These are phyloP conservation scores for Gardenia jasminoides DNA, from an alignment of 257 asterid genomes.

Conservation along the genomic window DNA sequence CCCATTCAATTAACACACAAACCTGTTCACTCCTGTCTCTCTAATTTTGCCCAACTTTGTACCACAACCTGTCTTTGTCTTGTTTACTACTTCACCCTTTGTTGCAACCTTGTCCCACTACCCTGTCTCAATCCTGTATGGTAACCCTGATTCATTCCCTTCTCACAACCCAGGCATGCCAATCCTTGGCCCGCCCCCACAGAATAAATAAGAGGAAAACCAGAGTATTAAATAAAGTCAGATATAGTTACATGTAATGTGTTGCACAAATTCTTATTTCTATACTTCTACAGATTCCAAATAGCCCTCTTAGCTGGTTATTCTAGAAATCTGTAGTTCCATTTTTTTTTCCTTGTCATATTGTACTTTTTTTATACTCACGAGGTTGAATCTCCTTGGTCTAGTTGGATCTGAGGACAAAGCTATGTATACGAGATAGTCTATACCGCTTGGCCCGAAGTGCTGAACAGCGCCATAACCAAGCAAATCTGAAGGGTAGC, in stretches of 20 bases:
- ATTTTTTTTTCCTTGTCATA: neutral
- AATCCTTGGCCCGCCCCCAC: neutral
- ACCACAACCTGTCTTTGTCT: neutral
- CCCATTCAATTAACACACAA: neutral
- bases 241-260: neutral
- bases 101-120: neutral
- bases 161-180: neutral
- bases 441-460: constrained; percentile 80
- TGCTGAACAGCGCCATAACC: constrained; percentile 76
- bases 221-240: too few species aligned
- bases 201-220: neutral
- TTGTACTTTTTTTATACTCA: constrained; percentile 5
- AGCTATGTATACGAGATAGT: constrained; percentile 88
- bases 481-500: constrained; percentile 27
- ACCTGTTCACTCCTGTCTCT: neutral
- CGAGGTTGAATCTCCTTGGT: constrained; percentile 26
- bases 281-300: neutral
- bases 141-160: neutral
- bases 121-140: neutral
- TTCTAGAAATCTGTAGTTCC: neutral
- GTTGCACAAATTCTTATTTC: neutral
- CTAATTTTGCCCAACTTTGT: neutral
- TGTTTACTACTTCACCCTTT: neutral
- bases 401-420: constrained; percentile 79
- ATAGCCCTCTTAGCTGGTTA: neutral